Base-by-base conservation (phyloP, 768 basidiomycete species). In the Tricholoma matsutake region DNA sequence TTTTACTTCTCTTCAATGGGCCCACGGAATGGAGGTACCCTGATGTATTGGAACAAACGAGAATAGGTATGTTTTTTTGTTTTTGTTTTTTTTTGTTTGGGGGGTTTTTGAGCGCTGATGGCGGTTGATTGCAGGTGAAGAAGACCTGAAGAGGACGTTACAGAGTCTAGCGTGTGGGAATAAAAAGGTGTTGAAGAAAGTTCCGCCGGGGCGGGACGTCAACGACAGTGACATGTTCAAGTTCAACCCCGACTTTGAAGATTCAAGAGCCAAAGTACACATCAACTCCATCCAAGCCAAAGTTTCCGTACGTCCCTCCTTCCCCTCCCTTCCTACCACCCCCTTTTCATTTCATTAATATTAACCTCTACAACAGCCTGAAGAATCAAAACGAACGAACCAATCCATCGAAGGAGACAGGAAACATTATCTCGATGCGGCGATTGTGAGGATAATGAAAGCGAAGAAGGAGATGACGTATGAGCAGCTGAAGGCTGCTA, bases 391-490 rank as follows among this genome's bases (percentile, higher is more conserved):
- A 61, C 84, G 86, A 59, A 96, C 93, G 5, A 92, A 93, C 68
- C 82, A 81, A 1, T 83, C 89, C 51, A 93, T 99, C 39, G 91
- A 96, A 64, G 86, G 87, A 35, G 95, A 98, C 73, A 85, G 96
- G 61, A 87, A 88, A 62, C 83, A 88, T 67, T 87, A 88, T 60
- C 80, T 98, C 13, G 94, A 98, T 65, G 95, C 95, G 0, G 96
- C 96, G 20, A 96, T 99, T 67, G 96, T 99, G 34, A 88, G 97
- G 6, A 86, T 96, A 68, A 96, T 98, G 94, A 98, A 98, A 72
- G 87, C 86, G 2, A 84, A 86, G 67, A 98, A 96, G 76, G 89
- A 91, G 74, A 78, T 96, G 74, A 79, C 77, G 25, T 86, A 93
- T 67, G 86, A 91, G 66, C 81, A 89, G 65, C 81, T 98, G 67